A percentile compares a stretch with the other conserved stretches of the same genome.
Evolutionary conservation across 768 basidiomycete species (phyloP).

Genomic region (Mycena floridula): DNA sequence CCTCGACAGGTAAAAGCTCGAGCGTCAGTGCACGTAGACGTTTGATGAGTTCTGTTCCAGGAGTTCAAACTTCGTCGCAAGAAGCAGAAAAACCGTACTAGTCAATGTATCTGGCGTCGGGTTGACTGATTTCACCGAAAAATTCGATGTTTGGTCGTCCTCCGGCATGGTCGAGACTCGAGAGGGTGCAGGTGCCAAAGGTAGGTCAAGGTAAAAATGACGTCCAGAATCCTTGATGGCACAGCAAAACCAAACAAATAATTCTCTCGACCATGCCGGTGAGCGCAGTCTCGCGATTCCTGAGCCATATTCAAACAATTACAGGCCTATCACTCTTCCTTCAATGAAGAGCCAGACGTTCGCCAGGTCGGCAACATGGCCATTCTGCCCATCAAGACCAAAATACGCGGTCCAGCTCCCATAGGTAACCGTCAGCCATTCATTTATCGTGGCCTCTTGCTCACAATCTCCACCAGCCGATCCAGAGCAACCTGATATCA

Average conservation of each 20-base stretch:
- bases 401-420: conserved; percentile 89
- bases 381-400: conserved; percentile 86
- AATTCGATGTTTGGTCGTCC: conserved; percentile 39
- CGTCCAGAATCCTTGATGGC: not conserved
- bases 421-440: conserved; percentile 40
- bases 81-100: conserved; percentile 40
- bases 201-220: not conserved
- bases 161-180: conserved; percentile 8
- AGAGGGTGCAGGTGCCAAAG: conserved; percentile 4
- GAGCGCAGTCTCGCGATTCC: conserved; percentile 6
- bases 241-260: not conserved
- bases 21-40: conserved; percentile 74
- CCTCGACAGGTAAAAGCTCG: conserved; percentile 75
- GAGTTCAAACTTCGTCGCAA: not conserved
- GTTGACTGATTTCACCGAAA: conserved; percentile 38
- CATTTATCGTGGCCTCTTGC: not conserved
- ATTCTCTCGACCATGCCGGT: conserved; percentile 20
- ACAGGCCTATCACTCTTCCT: conserved; percentile 93
- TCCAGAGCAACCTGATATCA: conserved; percentile 73
- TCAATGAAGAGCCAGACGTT: conserved; percentile 80
- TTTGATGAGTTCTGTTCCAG: conserved; percentile 63
- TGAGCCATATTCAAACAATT: conserved; percentile 9
- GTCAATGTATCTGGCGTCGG: conserved; percentile 69
- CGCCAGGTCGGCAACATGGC: conserved; percentile 86
- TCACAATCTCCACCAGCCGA: conserved; percentile 55